Conservation (phyloP, 495 filamentous ascomycete genomes). For the Daldinia caldariorum region DNA sequence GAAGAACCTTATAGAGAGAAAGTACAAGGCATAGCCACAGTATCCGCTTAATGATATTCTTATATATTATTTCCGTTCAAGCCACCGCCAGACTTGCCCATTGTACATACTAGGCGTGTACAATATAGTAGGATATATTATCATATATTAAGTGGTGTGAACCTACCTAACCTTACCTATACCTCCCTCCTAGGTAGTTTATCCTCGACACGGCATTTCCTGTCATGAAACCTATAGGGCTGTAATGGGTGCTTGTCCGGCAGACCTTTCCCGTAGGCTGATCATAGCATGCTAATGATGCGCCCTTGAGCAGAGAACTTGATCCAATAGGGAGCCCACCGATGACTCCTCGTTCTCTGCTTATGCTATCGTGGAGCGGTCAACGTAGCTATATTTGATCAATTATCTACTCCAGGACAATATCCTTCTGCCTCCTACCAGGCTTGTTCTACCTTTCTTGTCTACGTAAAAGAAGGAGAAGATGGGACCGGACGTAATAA, state of each 20-base stretch:
- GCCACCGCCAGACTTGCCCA: no score
- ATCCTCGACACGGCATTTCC: not conserved
- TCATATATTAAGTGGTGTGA: no score
- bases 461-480: slow-evolving; percentile 16
- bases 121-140: no score
- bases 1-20: no score
- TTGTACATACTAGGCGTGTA: no score
- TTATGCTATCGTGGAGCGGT: not conserved
- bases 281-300: not conserved
- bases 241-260: not conserved
- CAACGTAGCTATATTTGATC: not conserved
- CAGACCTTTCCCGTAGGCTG: not conserved
- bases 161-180: no score
- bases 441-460: not conserved
- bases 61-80: no score
- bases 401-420: not conserved
- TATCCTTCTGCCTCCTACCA: no score
- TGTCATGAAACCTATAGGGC: not conserved
- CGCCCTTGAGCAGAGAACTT: not conserved
- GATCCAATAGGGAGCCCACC: not conserved
- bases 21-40: no score
- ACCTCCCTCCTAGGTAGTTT: not conserved
- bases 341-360: not conserved
- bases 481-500: slow-evolving; percentile 13
- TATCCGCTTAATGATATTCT: no score